A percentile compares a stretch with the other conserved stretches of the same genome.
Evolutionary conservation across 2,329 filamentous ascomycete genomes (phyloP).

Genomic region (Fusarium setosum): DNA sequence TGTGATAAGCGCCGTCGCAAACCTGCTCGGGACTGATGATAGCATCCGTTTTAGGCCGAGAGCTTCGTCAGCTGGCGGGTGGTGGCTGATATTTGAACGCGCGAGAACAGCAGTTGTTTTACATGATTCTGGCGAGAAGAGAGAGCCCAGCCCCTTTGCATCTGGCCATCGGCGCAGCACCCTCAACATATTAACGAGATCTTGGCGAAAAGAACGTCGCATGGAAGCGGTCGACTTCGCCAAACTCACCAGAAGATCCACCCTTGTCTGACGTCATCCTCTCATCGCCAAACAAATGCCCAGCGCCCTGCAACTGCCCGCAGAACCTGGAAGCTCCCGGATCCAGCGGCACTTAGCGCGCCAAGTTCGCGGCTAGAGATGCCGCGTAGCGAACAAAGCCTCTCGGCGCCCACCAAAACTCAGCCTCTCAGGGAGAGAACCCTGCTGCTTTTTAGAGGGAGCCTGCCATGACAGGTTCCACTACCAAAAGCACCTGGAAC

Average conservation of each 20-base stretch:
- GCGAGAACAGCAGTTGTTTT: not conserved
- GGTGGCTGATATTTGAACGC: slow-evolving; percentile 35
- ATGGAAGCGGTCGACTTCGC: slow-evolving; percentile 30
- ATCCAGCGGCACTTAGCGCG: slow-evolving; percentile 31
- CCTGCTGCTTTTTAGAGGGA: slow-evolving; percentile 11
- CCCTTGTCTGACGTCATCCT: slow-evolving; percentile 38
- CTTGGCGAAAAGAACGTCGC: slow-evolving; percentile 36
- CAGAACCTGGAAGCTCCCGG: slow-evolving; percentile 22
- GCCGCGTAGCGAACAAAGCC: slow-evolving; percentile 22
- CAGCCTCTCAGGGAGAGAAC: slow-evolving; percentile 10
- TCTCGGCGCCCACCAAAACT: slow-evolving; percentile 3
- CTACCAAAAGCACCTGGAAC: too few species aligned
- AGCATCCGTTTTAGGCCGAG: slow-evolving; percentile 8
- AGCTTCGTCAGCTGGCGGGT: slow-evolving; percentile 7
- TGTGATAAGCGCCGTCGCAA: slow-evolving; percentile 38
- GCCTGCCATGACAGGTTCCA: slow-evolving; percentile 1
- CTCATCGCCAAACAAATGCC: not conserved
- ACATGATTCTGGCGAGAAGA: slow-evolving; percentile 1
- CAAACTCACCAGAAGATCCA: slow-evolving; percentile 18
- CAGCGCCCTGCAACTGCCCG: not conserved
- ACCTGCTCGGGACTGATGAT: slow-evolving; percentile 14
- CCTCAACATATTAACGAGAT: slow-evolving; percentile 3
- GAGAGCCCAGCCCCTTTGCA: slow-evolving; percentile 9
- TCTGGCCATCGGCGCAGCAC: slow-evolving; percentile 25
- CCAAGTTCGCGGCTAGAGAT: slow-evolving; percentile 35